Evolutionary conservation across 768 basidiomycete genomes (phyloP).

Genomic region (Rhodosporidiobolus sp.): DNA sequence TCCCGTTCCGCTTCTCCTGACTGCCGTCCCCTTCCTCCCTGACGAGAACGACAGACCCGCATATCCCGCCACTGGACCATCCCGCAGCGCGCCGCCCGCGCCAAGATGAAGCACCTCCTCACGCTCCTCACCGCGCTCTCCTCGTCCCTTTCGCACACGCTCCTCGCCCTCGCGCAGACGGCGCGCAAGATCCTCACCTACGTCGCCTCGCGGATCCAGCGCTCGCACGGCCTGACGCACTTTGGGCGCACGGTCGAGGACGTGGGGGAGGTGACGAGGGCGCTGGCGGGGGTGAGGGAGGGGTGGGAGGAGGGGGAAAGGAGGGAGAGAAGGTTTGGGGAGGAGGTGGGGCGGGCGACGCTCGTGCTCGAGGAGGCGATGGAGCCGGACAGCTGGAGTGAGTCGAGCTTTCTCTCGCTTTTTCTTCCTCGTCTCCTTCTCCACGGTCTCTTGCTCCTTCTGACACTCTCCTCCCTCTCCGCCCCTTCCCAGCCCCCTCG

Average conservation of each 20-base stretch:
- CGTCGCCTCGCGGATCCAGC: conserved; percentile 3
- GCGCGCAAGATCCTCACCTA: conserved; percentile 11
- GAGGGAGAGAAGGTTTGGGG: not conserved
- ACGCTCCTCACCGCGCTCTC: not conserved
- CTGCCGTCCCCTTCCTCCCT: not conserved
- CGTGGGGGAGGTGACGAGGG: not conserved
- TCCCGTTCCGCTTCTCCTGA: not conserved
- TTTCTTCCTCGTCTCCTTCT: not conserved
- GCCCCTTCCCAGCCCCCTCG: not conserved
- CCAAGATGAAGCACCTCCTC: not conserved
- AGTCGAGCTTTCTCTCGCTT: not conserved
- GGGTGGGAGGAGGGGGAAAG: not conserved
- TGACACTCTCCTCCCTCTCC: not conserved
- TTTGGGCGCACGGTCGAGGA: not conserved
- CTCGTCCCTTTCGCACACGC: too few relatives aligned
- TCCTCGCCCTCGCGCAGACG: not conserved
- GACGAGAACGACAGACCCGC: not conserved
- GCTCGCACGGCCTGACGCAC: conserved; percentile 7
- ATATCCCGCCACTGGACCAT: conserved; percentile 1
- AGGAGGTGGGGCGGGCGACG: not conserved
- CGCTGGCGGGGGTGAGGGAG: not conserved
- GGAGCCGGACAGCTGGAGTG: conserved; percentile 5
- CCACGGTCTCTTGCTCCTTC: not conserved
- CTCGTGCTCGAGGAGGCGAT: not conserved
- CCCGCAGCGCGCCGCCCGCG: conserved; percentile 3